A percentile compares a stretch with the other conserved stretches of the same genome.
Evolutionary conservation across 306 rosid genomes (phyloP).

Genomic region (Quercus gilva): DNA sequence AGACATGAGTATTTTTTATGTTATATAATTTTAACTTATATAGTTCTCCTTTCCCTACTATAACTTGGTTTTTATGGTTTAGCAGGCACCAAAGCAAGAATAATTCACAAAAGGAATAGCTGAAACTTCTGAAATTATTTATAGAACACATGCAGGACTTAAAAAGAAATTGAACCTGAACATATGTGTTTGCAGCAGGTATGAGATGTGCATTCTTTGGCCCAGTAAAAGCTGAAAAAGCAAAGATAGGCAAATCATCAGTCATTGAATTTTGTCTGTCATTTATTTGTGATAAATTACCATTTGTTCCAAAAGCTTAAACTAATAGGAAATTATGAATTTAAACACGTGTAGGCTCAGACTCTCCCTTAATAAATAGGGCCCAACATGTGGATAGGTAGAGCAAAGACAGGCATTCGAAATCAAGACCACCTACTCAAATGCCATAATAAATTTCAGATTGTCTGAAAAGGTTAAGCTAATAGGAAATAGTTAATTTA

Average conservation of each 20-base stretch:
- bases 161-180: constrained; percentile 59
- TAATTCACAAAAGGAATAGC: background rate
- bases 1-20: background rate
- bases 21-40: background rate
- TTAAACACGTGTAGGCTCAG: too few relatives aligned
- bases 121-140: background rate
- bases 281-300: constrained; percentile 18
- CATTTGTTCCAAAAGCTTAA: background rate
- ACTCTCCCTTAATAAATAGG: too few relatives aligned
- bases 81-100: background rate
- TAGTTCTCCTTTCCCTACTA: background rate
- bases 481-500: too few relatives aligned
- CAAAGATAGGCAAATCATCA: constrained; percentile 29
- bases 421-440: too few relatives aligned
- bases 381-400: too few relatives aligned
- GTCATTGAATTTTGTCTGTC: constrained; percentile 25
- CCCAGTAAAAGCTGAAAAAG: constrained; percentile 78
- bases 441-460: too few relatives aligned
- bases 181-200: constrained; percentile 78
- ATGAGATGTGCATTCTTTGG: constrained; percentile 57
- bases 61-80: background rate
- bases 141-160: background rate
- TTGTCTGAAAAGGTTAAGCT: too few relatives aligned
- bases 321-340: too few relatives aligned
- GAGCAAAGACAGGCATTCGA: too few relatives aligned